Evolutionary conservation across 768 basidiomycete genomes (phyloP).

Genomic region (Tubosaeta sp.): DNA sequence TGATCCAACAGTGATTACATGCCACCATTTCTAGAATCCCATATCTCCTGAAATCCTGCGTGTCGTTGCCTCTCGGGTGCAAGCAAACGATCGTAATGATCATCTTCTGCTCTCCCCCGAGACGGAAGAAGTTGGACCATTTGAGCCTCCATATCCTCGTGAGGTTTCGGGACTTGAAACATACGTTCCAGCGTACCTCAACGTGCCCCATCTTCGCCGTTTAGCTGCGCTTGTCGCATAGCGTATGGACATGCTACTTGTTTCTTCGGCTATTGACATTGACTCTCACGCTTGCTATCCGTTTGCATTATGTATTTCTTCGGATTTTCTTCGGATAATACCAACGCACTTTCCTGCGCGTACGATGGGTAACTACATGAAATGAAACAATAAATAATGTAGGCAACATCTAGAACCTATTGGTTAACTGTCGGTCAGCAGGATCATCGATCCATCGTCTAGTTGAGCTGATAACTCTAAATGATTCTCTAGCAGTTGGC

Average conservation of each 20-base stretch:
- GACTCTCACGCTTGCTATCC: slow-evolving; percentile 7
- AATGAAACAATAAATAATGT: neutral
- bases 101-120: slow-evolving; percentile 94
- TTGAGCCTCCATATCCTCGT: slow-evolving; percentile 88
- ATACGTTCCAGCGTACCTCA: slow-evolving; percentile 89
- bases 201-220: slow-evolving; percentile 83
- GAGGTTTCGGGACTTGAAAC: slow-evolving; percentile 97
- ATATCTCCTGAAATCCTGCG: slow-evolving; percentile 97
- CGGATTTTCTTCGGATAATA: slow-evolving; percentile 16
- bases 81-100: slow-evolving; percentile 95
- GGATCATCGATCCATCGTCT: slow-evolving; percentile 45
- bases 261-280: slow-evolving; percentile 1
- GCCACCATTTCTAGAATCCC: slow-evolving; percentile 59
- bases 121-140: slow-evolving; percentile 94
- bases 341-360: slow-evolving; percentile 1
- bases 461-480: slow-evolving; percentile 44
- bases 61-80: slow-evolving; percentile 93
- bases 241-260: slow-evolving; percentile 6
- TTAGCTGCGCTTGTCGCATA: slow-evolving; percentile 83
- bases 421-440: slow-evolving; percentile 12
- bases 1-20: neutral
- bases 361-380: neutral
- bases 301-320: slow-evolving; percentile 20
- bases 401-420: neutral
- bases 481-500: slow-evolving; percentile 44